Evolutionary conservation across 2,329 filamentous ascomycete species (phyloP), one percentile per base, ranked within the genome.

Genomic region (Mycosphaerelloides madeirae): DNA sequence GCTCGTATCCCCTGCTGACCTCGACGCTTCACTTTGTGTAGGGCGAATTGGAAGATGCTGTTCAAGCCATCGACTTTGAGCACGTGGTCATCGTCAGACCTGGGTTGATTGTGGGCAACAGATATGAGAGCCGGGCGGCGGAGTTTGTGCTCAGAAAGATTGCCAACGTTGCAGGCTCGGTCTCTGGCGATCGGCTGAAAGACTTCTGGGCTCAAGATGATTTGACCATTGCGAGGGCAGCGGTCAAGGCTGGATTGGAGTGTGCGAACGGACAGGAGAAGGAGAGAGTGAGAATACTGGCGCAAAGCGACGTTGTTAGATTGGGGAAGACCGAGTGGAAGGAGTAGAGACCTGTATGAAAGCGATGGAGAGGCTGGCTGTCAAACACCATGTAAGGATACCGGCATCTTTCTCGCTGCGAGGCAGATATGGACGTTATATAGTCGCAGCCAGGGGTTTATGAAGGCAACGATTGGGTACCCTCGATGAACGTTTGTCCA

Each of bases 11-110:
- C 22, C 22, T 25, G 22, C 22, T 25, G 22, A 25, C 22, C 9
- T 25, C 9, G 22, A 25, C 9, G 6, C 22, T 25, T 25, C 9
- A 9, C 22, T 25, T 9, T 25, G 9, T 9, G 9, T 9, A 25
- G 22, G 81, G 80, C 18, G 86, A 93, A 57, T 80, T 95, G 31
- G 91, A 97, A 65, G 84, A 94, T 28, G 73, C 80, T 13, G 77
- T 95, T 48, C 78, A 79, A 63, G 78, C 69, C 32, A 68, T 91
- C 3, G 83, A 72, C 3, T 95, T 95, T 61, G 85, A 90, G 38
- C 80, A 85, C 53, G 83, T 82, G 3, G 77, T 95, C 43, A 83
- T 96, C 42, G 38, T 84, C 31, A 67, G 81, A 34, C 90, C 90
- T 0, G 90, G 86, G 0, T 52, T 89, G 49, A 85, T 96, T 55